Conservation (phyloP, 495 filamentous ascomycete genomes). For the Hypoxylon trugodes region DNA sequence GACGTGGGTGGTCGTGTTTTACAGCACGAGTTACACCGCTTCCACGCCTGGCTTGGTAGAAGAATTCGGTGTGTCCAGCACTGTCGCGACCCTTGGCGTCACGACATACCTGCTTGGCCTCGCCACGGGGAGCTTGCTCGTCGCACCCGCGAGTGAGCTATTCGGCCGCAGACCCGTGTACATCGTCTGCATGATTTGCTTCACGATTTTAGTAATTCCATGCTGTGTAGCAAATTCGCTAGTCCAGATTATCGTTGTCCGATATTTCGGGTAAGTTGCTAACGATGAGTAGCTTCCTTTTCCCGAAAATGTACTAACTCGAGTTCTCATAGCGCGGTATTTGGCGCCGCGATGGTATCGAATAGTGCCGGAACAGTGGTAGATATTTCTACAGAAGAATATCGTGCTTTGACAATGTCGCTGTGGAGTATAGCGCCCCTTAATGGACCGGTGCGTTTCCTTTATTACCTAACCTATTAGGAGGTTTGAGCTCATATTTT, state of each 20-base stretch:
- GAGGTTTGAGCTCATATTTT: too few relatives aligned
- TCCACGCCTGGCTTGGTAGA: conserved; percentile 70
- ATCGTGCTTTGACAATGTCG: conserved; percentile 75
- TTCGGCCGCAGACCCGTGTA: conserved; percentile 82
- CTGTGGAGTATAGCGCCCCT: conserved; percentile 82
- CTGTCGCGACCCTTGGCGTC: conserved; percentile 74
- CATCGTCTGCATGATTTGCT: conserved; percentile 66
- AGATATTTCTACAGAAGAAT: conserved; percentile 76
- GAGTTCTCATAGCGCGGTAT: conserved; percentile 67
- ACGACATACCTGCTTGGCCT: conserved; percentile 82
- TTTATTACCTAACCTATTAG: too few relatives aligned
- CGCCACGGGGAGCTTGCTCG: conserved; percentile 73
- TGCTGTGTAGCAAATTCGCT: conserved; percentile 73
- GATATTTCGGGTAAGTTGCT: conserved; percentile 71
- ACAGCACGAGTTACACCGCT: conserved; percentile 83
- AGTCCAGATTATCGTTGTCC: conserved; percentile 68
- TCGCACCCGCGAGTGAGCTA: conserved; percentile 79
- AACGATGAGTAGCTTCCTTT: neutral
- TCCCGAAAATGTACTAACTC: conserved; percentile 17
- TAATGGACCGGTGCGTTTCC: conserved; percentile 78
- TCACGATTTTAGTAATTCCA: conserved; percentile 73
- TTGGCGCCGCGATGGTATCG: conserved; percentile 79
- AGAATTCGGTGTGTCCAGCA: conserved; percentile 66
- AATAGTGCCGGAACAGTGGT: conserved; percentile 85
- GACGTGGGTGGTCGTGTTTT: conserved; percentile 81